A percentile compares a stretch with the other conserved stretches of the same genome.
These are phyloP conservation scores for Neophaeococcomyces mojaviensis DNA, from an alignment of 2,329 filamentous ascomycete species.

Conservation along the genomic window DNA sequence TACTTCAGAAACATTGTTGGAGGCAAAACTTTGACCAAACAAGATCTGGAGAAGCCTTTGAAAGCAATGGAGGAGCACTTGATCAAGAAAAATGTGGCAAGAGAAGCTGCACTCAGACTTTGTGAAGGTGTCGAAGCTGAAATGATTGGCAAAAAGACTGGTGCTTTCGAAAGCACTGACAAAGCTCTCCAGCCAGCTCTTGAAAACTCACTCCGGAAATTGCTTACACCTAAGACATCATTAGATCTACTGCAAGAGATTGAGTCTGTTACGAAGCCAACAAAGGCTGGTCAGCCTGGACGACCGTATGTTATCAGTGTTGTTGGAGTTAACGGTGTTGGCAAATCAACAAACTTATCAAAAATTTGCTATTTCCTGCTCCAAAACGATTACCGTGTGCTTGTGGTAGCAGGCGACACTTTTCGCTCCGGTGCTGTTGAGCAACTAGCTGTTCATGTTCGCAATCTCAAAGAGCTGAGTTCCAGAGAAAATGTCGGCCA, in stretches of 20 bases:
- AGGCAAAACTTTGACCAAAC: slow-evolving; percentile 82
- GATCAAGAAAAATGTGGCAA: slow-evolving; percentile 89
- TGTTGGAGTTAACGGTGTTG: slow-evolving; percentile 95
- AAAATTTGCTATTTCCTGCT: slow-evolving; percentile 98
- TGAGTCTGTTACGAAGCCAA: slow-evolving; percentile 63
- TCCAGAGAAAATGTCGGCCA: slow-evolving; percentile 69
- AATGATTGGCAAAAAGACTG: slow-evolving; percentile 82
- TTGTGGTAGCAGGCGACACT: slow-evolving; percentile 91
- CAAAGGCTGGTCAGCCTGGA: slow-evolving; percentile 53
- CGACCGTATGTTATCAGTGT: slow-evolving; percentile 97
- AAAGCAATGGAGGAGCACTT: slow-evolving; percentile 95
- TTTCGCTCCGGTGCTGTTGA: slow-evolving; percentile 97
- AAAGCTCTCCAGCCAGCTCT: slow-evolving; percentile 76
- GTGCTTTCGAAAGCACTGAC: slow-evolving; percentile 82
- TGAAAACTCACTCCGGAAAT: slow-evolving; percentile 86
- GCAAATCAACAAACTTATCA: slow-evolving; percentile 93
- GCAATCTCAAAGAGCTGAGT: slow-evolving; percentile 83
- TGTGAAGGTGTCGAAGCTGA: slow-evolving; percentile 89
- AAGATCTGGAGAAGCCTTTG: slow-evolving; percentile 84
- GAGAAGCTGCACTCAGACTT: slow-evolving; percentile 82
- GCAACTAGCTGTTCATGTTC: slow-evolving; percentile 89
- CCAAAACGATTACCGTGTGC: slow-evolving; percentile 92
- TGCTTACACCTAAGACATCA: slow-evolving; percentile 90
- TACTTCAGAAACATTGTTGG: slow-evolving; percentile 93
- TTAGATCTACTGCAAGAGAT: slow-evolving; percentile 93